Evolutionary conservation across 176 grass and related monocot genomes (phyloP), one percentile per base, ranked within the genome.

Genomic region (Elaeis guineensis): DNA sequence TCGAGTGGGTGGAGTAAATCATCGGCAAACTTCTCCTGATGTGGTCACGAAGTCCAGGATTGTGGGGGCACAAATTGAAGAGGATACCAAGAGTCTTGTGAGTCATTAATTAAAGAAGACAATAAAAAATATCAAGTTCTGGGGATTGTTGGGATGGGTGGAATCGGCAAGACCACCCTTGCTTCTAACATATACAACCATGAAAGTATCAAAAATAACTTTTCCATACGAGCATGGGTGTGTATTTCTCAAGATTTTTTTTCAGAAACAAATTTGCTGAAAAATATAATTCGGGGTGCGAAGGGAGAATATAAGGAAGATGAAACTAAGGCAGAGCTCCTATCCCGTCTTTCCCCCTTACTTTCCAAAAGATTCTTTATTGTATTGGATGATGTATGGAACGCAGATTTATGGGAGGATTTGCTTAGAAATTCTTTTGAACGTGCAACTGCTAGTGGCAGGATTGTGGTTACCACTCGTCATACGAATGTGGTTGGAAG

Each of bases 91-190:
- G 17, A 55, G 29, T 11, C 79, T 95, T 53, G 83, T 95, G 54
- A 82, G 12, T 79, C 71, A 51, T 75, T 95, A 72, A 25, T 89
- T 20, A 78, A 73, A 51, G 68, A 79, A 50, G 83, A 73, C 35
- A 82, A 90, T 64, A 86, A 90, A 63, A 87, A 87, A 64, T 86
- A 78, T 50, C 79, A 80, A 19, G 25, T 86, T 50, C 86, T 89
- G 5, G 90, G 72, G 54, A 64, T 95, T 44, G 64, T 84, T 19
- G 90, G 90, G 2, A 71, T 65, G 0, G 77, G 66, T 50, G 90
- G 82, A 28, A 84, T 95, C 2, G 90, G 86, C 49, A 95, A 95
- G 84, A 90, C 83, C 0, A 87, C 74, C 0, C 77, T 95, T 79
- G 86, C 83, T 49, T 67, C 63, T 57, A 79, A 56, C 71, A 78